Conservation (phyloP, 139 green algal species). For the Volvox reticuliferus region DNA sequence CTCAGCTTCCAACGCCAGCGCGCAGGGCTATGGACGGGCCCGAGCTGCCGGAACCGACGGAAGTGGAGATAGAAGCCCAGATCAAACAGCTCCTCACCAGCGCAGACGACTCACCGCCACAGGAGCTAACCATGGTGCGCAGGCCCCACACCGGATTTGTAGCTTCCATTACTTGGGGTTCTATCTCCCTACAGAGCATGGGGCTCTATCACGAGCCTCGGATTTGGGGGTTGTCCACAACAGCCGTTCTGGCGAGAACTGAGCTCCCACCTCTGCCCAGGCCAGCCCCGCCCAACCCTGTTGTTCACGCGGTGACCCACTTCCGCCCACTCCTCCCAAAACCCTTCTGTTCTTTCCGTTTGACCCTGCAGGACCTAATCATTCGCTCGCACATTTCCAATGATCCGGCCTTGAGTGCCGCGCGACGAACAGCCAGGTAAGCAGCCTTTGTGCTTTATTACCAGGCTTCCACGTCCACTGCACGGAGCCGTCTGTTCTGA, state of each 20-base stretch:
- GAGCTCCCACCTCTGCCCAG: too few relatives aligned
- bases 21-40: constrained; percentile 29
- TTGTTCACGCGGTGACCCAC: too few relatives aligned
- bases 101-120: not conserved
- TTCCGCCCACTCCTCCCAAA: not conserved
- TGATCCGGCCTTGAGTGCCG: not conserved
- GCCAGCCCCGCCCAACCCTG: too few relatives aligned
- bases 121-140: constrained; percentile 45
- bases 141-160: too few relatives aligned
- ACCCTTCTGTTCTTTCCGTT: not conserved
- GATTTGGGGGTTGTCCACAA: too few relatives aligned
- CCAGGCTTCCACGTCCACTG: too few relatives aligned
- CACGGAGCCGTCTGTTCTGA: too few relatives aligned
- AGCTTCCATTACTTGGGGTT: too few relatives aligned
- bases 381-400: constrained; percentile 23
- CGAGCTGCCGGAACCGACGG: constrained; percentile 37
- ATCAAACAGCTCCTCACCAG: constrained; percentile 30
- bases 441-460: not conserved
- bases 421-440: constrained; percentile 15
- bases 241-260: too few relatives aligned
- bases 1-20: not conserved
- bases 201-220: too few relatives aligned
- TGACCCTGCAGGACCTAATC: constrained; percentile 37
- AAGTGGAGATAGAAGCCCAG: constrained; percentile 46
- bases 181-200: too few relatives aligned